Evolutionary conservation across 2,329 filamentous ascomycete genomes (phyloP).

Genomic region (Nemania diffusa): DNA sequence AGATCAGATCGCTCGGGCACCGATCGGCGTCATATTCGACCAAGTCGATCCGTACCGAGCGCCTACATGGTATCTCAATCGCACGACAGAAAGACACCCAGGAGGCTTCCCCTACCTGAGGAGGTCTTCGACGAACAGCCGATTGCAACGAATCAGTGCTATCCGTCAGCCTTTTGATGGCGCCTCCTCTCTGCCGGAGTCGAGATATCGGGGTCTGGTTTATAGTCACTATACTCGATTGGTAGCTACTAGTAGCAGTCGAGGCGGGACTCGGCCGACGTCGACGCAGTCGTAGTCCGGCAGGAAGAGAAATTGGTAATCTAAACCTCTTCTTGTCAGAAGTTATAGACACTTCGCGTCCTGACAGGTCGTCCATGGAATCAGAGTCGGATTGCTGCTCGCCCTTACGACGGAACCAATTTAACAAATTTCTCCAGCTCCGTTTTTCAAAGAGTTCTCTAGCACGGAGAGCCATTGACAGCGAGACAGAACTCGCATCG

Average conservation of each 20-base stretch:
- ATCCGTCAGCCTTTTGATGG: not conserved
- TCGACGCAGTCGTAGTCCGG: conserved; percentile 2
- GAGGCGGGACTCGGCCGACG: not conserved
- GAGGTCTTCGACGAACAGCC: not conserved
- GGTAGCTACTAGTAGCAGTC: conserved; percentile 1
- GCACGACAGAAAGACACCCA: conserved; percentile 28
- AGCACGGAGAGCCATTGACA: not conserved
- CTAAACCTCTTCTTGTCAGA: conserved; percentile 7
- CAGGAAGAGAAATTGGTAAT: conserved; percentile 10
- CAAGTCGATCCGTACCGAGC: conserved; percentile 19
- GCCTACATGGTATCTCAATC: conserved; percentile 14
- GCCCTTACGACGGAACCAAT: conserved; percentile 11
- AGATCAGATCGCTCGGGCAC: conserved; percentile 20
- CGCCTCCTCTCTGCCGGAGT: not conserved
- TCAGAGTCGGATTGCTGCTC: not conserved
- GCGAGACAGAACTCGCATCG: not conserved
- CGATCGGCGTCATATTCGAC: conserved; percentile 29
- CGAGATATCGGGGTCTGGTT: not conserved
- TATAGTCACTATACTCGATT: not conserved
- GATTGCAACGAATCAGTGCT: not conserved
- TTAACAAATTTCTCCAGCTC: not conserved
- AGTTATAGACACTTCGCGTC: not conserved
- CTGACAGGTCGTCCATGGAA: not conserved
- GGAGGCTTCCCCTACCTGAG: conserved; percentile 17
- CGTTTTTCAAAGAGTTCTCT: not conserved